Evolutionary conservation across 192 early-diverging fungal species (phyloP).

Genomic region (Allomyces arbusculus): DNA sequence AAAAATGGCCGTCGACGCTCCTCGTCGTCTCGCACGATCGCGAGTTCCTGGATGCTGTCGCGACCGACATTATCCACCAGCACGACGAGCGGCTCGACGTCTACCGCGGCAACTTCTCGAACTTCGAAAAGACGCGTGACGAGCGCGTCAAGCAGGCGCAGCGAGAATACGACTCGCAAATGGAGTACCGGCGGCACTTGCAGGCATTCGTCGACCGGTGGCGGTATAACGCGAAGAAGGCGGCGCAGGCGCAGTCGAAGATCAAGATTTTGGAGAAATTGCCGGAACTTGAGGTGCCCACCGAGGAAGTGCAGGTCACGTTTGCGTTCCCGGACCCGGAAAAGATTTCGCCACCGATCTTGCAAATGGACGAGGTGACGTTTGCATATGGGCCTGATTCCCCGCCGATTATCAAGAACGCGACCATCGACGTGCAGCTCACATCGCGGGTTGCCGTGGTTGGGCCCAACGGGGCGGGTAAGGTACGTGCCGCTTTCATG

Average conservation of each 20-base stretch:
- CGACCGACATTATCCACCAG: conserved; percentile 92
- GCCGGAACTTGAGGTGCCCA: conserved; percentile 71
- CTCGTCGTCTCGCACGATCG: conserved; percentile 96
- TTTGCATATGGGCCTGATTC: conserved; percentile 64
- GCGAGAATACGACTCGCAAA: conserved; percentile 89
- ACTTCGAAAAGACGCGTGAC: conserved; percentile 70
- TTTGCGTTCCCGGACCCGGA: conserved; percentile 91
- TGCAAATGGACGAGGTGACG: conserved; percentile 78
- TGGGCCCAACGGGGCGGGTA: conserved; percentile 91
- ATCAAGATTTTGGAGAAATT: conserved; percentile 97
- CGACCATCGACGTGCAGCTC: conserved; percentile 90
- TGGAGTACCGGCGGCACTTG: conserved; percentile 79
- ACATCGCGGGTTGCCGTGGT: conserved; percentile 95
- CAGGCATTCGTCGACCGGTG: conserved; percentile 97
- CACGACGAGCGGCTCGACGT: conserved; percentile 82
- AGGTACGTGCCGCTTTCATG: background rate
- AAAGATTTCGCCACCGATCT: conserved; percentile 81
- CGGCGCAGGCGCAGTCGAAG: conserved; percentile 90
- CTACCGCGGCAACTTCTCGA: conserved; percentile 86
- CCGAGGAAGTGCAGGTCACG: conserved; percentile 50
- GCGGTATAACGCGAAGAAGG: conserved; percentile 96
- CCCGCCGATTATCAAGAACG: conserved; percentile 55
- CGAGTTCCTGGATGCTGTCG: conserved; percentile 89
- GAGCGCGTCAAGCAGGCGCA: conserved; percentile 79
- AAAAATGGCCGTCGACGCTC: conserved; percentile 75